Conservation (phyloP, 106 monocot species). For the Dendrobium huoshanense region DNA sequence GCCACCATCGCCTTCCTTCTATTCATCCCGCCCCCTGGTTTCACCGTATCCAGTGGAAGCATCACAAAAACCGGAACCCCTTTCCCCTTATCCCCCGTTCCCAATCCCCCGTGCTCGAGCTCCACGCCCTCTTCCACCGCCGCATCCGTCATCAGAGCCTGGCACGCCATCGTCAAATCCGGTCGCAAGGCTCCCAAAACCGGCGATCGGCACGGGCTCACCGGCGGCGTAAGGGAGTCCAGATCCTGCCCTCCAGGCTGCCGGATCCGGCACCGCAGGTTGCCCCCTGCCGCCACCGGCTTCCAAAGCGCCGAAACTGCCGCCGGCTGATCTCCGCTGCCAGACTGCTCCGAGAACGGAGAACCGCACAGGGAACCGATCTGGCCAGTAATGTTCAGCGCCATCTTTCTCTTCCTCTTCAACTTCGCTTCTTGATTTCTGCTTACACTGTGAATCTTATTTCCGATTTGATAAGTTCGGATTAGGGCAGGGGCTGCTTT, state of each 20-base stretch:
- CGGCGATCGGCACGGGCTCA: constrained; percentile 38
- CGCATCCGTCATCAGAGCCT: constrained; percentile 23
- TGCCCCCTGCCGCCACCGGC: constrained; percentile 14
- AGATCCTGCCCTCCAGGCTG: constrained; percentile 15
- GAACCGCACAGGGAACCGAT: constrained; percentile 27
- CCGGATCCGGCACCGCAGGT: constrained; percentile 35
- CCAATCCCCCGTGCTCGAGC: constrained; percentile 8
- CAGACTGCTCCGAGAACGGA: constrained; percentile 9
- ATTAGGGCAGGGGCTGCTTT: not conserved
- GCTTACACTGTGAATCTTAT: not conserved
- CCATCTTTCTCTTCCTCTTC: constrained; percentile 11
- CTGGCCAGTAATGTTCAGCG: constrained; percentile 36
- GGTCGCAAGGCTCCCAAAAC: not conserved
- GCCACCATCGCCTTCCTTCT: constrained; percentile 73
- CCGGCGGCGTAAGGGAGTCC: constrained; percentile 32
- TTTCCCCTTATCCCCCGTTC: not conserved
- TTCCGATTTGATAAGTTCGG: not conserved
- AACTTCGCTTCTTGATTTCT: not conserved
- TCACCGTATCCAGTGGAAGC: constrained; percentile 80
- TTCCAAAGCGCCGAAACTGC: constrained; percentile 5
- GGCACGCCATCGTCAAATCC: constrained; percentile 40
- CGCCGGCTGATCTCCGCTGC: not conserved
- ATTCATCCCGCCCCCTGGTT: constrained; percentile 39
- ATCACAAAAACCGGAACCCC: constrained; percentile 94
- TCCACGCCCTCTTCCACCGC: constrained; percentile 10